Percentiles rank a stretch among this genome's conserved stretches.
phyloP scores from a whole-genome alignment of 441 rosid genomes.

The Jatropha multifida region DNA sequence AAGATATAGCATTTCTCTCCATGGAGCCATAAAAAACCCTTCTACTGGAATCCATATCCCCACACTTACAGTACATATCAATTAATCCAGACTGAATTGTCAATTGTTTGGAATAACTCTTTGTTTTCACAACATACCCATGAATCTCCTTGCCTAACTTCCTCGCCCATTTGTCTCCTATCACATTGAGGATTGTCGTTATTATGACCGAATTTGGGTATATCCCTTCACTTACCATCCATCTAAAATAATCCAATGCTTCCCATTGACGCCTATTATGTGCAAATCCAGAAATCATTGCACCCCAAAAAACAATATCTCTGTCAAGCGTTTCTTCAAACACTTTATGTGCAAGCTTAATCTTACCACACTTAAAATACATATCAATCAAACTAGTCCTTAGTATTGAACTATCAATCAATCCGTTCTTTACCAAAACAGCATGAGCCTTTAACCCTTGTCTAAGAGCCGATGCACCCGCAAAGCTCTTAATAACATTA shows the following conservation, averaged over 20 bases:
- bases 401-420: constrained; percentile 48
- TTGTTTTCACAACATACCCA: constrained; percentile 56
- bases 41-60: constrained; percentile 67
- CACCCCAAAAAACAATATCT: constrained; percentile 77
- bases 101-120: constrained; percentile 43
- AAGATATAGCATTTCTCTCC: constrained; percentile 68
- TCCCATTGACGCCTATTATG: constrained; percentile 64
- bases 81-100: constrained; percentile 67
- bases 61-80: constrained; percentile 86
- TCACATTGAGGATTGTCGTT: constrained; percentile 59
- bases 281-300: constrained; percentile 78
- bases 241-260: constrained; percentile 55
- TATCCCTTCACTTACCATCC: constrained; percentile 63
- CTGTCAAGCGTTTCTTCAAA: constrained; percentile 64
- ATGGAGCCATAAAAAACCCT: constrained; percentile 59
- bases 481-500: constrained; percentile 74
- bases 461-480: constrained; percentile 68
- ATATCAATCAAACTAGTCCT: constrained; percentile 69
- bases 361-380: constrained; percentile 78
- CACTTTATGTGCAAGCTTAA: constrained; percentile 50
- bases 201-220: constrained; percentile 67
- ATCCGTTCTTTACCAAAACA: constrained; percentile 68
- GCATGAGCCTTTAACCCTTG: constrained; percentile 80
- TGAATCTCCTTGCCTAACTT: constrained; percentile 75
- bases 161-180: constrained; percentile 56